A percentile compares a stretch with the other conserved stretches of the same genome.
Evolutionary conservation across 352 stramenopile species (phyloP).

Genomic region (Aphanomyces invadans): DNA sequence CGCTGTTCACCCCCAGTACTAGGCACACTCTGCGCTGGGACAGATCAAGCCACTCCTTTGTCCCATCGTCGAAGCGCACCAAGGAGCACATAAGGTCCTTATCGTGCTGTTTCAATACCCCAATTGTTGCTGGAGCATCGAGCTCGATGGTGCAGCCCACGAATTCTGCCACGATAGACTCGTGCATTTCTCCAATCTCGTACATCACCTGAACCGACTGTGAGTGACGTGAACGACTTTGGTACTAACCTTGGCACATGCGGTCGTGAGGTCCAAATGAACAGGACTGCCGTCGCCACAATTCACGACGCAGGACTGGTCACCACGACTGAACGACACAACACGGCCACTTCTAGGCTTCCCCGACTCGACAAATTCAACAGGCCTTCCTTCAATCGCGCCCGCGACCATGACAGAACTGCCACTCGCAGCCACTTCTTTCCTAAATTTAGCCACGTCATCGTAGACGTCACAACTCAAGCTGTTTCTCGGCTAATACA

Average conservation of each 20-base stretch:
- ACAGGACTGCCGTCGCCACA: not conserved
- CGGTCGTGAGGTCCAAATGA: not conserved
- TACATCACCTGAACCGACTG: not conserved
- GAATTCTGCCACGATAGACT: not conserved
- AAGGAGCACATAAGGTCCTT: constrained; percentile 1
- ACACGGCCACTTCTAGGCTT: not conserved
- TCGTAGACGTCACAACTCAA: no score
- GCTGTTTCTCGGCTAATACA: no score
- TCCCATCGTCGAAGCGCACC: constrained; percentile 6
- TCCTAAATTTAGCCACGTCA: not conserved
- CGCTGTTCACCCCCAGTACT: not conserved
- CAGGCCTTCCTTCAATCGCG: not conserved
- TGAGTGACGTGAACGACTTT: not conserved
- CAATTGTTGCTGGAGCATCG: not conserved
- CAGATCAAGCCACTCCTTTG: constrained; percentile 20
- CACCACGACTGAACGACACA: not conserved
- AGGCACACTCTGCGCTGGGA: not conserved
- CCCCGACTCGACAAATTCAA: not conserved
- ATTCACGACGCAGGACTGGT: not conserved
- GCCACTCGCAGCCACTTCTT: not conserved
- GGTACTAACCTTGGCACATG: not conserved
- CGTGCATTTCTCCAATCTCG: not conserved
- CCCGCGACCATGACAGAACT: not conserved
- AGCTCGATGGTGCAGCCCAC: not conserved
- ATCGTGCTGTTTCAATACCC: constrained; percentile 16